phyloP scores from a whole-genome alignment of 805 yeast genomes.

The Candida cerambycidarum region DNA sequence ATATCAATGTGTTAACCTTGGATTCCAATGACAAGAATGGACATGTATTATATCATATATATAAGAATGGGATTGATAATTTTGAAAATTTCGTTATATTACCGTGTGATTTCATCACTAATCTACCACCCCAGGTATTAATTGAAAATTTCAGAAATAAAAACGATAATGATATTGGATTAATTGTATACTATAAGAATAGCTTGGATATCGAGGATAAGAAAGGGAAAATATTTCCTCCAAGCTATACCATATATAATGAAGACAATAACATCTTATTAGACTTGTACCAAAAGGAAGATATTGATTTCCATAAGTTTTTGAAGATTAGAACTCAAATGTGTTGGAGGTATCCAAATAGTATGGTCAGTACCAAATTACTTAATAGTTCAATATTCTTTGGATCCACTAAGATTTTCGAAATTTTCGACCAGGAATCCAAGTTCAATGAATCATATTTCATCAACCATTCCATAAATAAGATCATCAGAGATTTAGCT shows the following conservation, averaged over 20 bases:
- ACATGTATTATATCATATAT: constrained; percentile 50
- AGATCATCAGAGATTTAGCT: constrained; percentile 81
- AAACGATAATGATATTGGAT: constrained; percentile 64
- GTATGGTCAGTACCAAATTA: constrained; percentile 73
- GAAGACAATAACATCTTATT: constrained; percentile 53
- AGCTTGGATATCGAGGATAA: constrained; percentile 75
- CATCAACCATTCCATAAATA: constrained; percentile 52
- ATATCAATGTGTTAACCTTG: constrained; percentile 23
- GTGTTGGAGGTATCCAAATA: constrained; percentile 83
- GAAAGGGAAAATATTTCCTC: constrained; percentile 55
- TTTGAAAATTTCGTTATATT: constrained; percentile 60
- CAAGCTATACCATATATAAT: constrained; percentile 67
- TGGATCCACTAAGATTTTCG: constrained; percentile 45
- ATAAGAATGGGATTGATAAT: constrained; percentile 27
- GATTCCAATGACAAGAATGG: constrained; percentile 52
- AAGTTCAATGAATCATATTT: constrained; percentile 39
- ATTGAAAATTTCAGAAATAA: constrained; percentile 80
- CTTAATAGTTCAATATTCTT: constrained; percentile 67
- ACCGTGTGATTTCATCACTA: constrained; percentile 94
- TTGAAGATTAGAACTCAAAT: constrained; percentile 80
- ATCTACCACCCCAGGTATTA: constrained; percentile 84
- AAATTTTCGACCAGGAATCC: constrained; percentile 44
- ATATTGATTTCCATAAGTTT: constrained; percentile 68
- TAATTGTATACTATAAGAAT: constrained; percentile 76
- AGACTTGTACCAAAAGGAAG: constrained; percentile 69